Evolutionary conservation across 106 monocot genomes (phyloP), one percentile per base, ranked within the genome.

Genomic region (Dioscorea alata): DNA sequence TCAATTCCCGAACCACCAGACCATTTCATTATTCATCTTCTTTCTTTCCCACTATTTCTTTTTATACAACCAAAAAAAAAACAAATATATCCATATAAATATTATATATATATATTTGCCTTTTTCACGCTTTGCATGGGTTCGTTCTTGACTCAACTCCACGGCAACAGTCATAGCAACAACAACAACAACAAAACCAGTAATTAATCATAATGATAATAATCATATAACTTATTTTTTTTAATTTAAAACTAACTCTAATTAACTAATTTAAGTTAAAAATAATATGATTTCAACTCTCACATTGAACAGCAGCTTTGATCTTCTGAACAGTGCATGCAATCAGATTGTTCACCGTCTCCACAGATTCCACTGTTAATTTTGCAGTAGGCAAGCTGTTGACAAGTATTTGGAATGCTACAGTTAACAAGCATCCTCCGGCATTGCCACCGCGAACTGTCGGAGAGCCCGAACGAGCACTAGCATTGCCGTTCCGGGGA

Each of bases 1-100:
- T 88, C 88, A 88, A 88, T 88, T 74, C 88, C 88, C 88, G 88
- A 88, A 88, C 88, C 88, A 81, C 75, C 81, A 84, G 84, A 76
- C 76, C 84, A 72, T 69, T 42, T 42, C 42, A 42, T 42, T 42
- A 42, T 42, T 42, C 10, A 28, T 6, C 42, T 8, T 10, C 42
- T 42, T 42, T 42, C 42, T 42, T 42, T 42, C 42, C 28, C 28
- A 1, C 28, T 28, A 51, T 51, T 13, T 12, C 51, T 17, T 71
- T 71, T 78, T 71, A 78, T 42, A 42, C 42, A 42, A 42, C 28
- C 28, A 42, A 65, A 34, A 65, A 66, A 66, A 71, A 78, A 71
- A 66, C 67, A 60, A 33, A 64, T 21, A 58, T 15, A 33, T 2
- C 10, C 13, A 57, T 69, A 73, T 56, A 42, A 8, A 42, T 42